Evolutionary conservation across 306 rosid genomes (phyloP).

Genomic region (Cucumis hystrix): DNA sequence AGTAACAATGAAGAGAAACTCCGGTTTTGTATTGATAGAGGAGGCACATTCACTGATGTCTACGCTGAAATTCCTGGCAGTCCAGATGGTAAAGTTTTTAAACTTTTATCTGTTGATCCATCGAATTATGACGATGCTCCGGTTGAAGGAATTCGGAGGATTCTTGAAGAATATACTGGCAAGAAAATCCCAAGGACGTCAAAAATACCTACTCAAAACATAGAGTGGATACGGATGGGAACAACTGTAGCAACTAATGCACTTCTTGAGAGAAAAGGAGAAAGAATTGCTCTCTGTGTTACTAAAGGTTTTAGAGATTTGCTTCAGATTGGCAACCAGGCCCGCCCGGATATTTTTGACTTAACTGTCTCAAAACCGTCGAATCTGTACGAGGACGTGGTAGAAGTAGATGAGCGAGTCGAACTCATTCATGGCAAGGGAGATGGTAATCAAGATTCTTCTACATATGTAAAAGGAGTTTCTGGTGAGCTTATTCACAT

Average conservation of each 20-base stretch:
- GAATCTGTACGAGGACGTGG: constrained; percentile 71
- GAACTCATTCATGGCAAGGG: constrained; percentile 42
- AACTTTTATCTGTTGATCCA: constrained; percentile 85
- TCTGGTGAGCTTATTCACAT: constrained; percentile 79
- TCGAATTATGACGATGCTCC: constrained; percentile 90
- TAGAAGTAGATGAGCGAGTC: constrained; percentile 82
- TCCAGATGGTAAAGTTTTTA: constrained; percentile 57
- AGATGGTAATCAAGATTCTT: constrained; percentile 16
- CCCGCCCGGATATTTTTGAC: constrained; percentile 84
- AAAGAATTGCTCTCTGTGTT: constrained; percentile 83
- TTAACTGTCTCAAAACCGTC: constrained; percentile 75
- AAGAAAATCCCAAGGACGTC: constrained; percentile 40
- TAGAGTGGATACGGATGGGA: constrained; percentile 98
- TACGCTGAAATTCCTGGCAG: constrained; percentile 77
- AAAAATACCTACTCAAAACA: constrained; percentile 68
- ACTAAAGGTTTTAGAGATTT: constrained; percentile 77
- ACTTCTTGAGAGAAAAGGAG: constrained; percentile 81
- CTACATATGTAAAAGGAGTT: constrained; percentile 45
- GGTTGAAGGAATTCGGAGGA: constrained; percentile 74
- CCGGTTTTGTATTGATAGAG: constrained; percentile 86
- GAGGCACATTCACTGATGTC: constrained; percentile 90
- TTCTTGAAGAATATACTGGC: constrained; percentile 51
- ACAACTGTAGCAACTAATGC: constrained; percentile 96
- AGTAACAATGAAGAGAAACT: constrained; percentile 34
- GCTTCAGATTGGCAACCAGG: constrained; percentile 91